Evolutionary conservation across 2,329 filamentous ascomycete genomes (phyloP).

Genomic region (Pyrenophora seminiperda): DNA sequence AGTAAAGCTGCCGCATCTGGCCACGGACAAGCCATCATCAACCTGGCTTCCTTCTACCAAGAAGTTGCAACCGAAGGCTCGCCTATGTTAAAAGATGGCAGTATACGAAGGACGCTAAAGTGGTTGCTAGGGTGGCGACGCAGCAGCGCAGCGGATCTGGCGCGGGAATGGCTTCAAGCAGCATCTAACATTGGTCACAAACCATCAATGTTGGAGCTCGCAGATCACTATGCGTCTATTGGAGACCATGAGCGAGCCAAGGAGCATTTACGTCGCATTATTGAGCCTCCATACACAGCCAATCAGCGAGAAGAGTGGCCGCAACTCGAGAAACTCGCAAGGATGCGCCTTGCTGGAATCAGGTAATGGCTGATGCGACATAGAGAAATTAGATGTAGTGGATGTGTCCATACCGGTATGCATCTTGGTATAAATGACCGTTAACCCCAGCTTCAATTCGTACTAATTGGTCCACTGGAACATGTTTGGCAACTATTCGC

Average conservation of each 20-base stretch:
- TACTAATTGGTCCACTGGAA: too few relatives aligned
- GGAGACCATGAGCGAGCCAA: conserved; percentile 25
- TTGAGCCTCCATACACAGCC: conserved; percentile 19
- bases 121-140: conserved; percentile 33
- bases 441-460: not conserved
- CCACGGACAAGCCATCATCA: conserved; percentile 45
- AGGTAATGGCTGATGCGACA: not conserved
- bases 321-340: conserved; percentile 29
- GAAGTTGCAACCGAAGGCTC: conserved; percentile 34
- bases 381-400: not conserved
- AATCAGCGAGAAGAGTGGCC: conserved; percentile 35
- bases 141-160: conserved; percentile 23
- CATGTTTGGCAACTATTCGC: not conserved
- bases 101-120: conserved; percentile 24
- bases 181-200: conserved; percentile 39
- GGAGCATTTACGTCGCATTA: conserved; percentile 20
- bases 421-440: not conserved
- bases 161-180: conserved; percentile 39
- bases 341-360: conserved; percentile 23
- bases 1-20: conserved; percentile 53
- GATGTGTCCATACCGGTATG: too few relatives aligned
- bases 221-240: conserved; percentile 21
- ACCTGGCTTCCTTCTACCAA: conserved; percentile 50
- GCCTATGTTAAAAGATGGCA: conserved; percentile 11
- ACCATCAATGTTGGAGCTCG: conserved; percentile 34